These are phyloP conservation scores for Ziziphus jujuba DNA, from an alignment of 306 rosid genomes.

Conservation along the genomic window DNA sequence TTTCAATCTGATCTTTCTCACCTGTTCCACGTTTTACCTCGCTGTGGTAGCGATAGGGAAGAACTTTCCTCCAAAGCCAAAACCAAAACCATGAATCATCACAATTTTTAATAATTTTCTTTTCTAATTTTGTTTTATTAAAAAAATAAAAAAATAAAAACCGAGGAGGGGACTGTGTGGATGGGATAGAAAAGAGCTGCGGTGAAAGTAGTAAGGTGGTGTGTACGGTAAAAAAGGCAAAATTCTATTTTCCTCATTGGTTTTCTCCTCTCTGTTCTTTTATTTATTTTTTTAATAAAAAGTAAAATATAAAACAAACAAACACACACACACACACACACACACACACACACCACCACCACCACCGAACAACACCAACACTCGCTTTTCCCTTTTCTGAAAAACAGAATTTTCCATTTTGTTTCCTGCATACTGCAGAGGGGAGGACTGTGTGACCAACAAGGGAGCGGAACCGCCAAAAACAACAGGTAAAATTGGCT, in stretches of 20 bases:
- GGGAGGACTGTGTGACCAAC: neutral
- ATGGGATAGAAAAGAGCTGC: constrained; percentile 11
- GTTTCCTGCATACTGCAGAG: neutral
- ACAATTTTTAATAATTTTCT: neutral
- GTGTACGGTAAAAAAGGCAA: neutral
- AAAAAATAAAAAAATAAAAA: neutral
- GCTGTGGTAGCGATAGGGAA: neutral
- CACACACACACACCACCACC: too few relatives aligned
- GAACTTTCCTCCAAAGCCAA: neutral
- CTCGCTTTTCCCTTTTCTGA: neutral
- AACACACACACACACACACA: too few relatives aligned
- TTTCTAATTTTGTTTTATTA: too few relatives aligned
- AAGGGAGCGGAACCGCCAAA: neutral
- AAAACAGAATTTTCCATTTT: neutral
- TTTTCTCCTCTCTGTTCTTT: neutral
- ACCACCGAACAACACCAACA: neutral
- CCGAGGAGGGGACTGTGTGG: neutral
- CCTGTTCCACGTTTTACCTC: constrained; percentile 7
- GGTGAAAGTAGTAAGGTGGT: neutral
- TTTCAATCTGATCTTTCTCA: neutral
- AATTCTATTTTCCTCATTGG: neutral
- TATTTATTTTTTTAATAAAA: neutral
- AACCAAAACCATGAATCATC: neutral
- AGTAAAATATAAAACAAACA: too few relatives aligned
- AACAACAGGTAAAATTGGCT: neutral